Base-by-base conservation (phyloP, 306 rosid genomes). In the Astragalus membranaceus region DNA sequence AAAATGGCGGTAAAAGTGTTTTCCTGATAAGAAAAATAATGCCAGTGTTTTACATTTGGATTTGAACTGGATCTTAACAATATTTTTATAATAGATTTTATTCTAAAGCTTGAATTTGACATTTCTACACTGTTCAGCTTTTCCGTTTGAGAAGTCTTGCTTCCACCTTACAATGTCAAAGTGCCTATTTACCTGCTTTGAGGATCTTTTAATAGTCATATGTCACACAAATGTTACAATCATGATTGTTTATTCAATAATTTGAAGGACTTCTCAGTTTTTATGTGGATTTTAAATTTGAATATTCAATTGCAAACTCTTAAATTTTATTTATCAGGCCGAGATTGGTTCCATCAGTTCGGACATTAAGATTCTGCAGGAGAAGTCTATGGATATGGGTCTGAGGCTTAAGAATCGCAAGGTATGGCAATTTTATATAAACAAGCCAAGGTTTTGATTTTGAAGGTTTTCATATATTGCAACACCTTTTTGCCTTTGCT, bases 341-440 rank as follows among this genome's bases (percentile, higher is more conserved):
- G 97, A 94, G 79, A 94, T 94, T 83, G 99, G 97, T 83, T 94
- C 98, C 43, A 94, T 94, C 60, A 94, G 98, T 83, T 88, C 99
- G 48, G 99, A 94, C 81, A 94, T 94, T 76, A 94, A 91, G 74
- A 81, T 94, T 73, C 96, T 94, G 64, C 99, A 94, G 69, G 98
- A 90, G 90, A 94, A 90, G 84, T 94, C 98, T 70, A 87, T 90
- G 97, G 98, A 90, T 78, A 94, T 94, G 97, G 96, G 97, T 58
- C 75, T 91, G 73, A 83, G 90, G 88, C 90, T 94, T 67, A 94
- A 94, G 91, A 94, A 94, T 84, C 99, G 99, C 79, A 94, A 94
- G 99, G 98, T 93, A 88, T 53, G 73, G 33, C 54, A 58, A 17
- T 44, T 76, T 64, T 33, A 14, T 26, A 36, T 41, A 42, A 33